phyloP scores from a whole-genome alignment of 129 eudicot genomes.

The Helianthus annuus region DNA sequence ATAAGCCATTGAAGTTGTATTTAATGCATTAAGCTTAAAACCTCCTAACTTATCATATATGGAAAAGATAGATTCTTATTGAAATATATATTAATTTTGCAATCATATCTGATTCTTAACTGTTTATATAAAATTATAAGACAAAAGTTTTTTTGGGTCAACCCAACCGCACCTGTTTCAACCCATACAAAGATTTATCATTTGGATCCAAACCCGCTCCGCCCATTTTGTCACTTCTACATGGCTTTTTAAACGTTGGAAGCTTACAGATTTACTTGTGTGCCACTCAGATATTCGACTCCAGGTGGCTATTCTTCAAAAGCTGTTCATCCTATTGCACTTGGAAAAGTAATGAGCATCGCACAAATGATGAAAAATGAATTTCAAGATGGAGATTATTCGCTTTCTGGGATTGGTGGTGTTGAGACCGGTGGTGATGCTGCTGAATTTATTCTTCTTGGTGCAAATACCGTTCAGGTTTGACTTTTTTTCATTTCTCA shows the following conservation, averaged over 20 bases:
- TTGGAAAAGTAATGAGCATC: constrained; percentile 93
- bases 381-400: constrained; percentile 56
- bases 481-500: neutral
- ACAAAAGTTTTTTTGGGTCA: neutral
- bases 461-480: constrained; percentile 97
- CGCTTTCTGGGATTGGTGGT: constrained; percentile 97
- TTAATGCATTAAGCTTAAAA: too few relatives aligned
- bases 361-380: constrained; percentile 95
- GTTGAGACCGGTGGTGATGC: constrained; percentile 95
- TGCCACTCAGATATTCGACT: constrained; percentile 72
- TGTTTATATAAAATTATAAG: too few relatives aligned
- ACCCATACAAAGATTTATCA: too few relatives aligned
- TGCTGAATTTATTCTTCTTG: constrained; percentile 99
- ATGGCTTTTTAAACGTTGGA: too few relatives aligned
- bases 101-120: too few relatives aligned
- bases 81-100: too few relatives aligned
- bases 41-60: too few relatives aligned
- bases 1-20: too few relatives aligned
- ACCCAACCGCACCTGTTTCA: neutral
- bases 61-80: too few relatives aligned
- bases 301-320: constrained; percentile 97
- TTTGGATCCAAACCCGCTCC: too few relatives aligned
- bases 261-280: neutral
- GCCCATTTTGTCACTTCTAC: too few relatives aligned
- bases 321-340: constrained; percentile 99